These are phyloP conservation scores for Pachyrhizus erosus DNA, from an alignment of 306 rosid species.

Conservation along the genomic window DNA sequence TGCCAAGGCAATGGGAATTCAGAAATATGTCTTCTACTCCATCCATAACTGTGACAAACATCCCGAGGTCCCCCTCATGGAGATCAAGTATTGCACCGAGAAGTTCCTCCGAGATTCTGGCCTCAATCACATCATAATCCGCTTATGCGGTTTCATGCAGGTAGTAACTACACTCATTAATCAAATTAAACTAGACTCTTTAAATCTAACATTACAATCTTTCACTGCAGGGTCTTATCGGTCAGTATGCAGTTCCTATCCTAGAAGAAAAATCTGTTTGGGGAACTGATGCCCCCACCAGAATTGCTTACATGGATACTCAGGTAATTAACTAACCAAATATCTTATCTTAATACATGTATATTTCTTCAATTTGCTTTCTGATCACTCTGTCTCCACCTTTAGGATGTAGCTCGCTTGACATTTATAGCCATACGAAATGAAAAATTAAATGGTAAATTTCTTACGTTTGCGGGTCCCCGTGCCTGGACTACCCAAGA, in stretches of 20 bases:
- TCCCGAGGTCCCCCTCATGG: conserved; percentile 99
- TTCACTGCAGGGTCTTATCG: conserved; percentile 77
- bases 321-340: no score
- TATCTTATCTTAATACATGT: no score
- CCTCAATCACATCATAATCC: conserved; percentile 71
- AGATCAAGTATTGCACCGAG: conserved; percentile 93
- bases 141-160: conserved; percentile 96
- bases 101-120: conserved; percentile 82
- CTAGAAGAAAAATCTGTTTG: conserved; percentile 97
- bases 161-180: conserved; percentile 31
- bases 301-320: conserved; percentile 99
- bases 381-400: not conserved
- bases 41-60: conserved; percentile 96
- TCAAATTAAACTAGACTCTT: no score
- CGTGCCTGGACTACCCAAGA: conserved; percentile 99
- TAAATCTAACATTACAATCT: not conserved
- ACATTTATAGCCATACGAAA: conserved; percentile 80
- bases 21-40: conserved; percentile 88
- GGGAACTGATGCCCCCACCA: conserved; percentile 98
- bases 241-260: conserved; percentile 96
- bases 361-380: not conserved
- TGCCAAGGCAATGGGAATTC: conserved; percentile 98
- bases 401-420: conserved; percentile 91
- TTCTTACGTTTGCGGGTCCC: conserved; percentile 94
- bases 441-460: conserved; percentile 78